Evolutionary conservation across 768 basidiomycete genomes (phyloP).

Genomic region (Naganishia kalamii): DNA sequence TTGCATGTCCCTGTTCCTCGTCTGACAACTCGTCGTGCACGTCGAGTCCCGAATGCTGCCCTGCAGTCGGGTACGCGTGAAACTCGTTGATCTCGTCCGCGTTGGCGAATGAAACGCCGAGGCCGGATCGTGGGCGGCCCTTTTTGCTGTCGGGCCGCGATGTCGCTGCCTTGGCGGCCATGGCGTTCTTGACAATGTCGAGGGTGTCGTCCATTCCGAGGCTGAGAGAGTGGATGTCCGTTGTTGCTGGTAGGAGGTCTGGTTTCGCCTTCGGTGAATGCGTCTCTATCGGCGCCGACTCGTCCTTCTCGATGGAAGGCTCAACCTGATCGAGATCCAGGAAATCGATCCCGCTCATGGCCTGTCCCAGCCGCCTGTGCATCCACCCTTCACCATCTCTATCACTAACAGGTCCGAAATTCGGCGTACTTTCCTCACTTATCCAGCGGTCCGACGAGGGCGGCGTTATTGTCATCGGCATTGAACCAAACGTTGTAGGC

Average conservation of each 20-base stretch:
- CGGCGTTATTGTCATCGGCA: conserved; percentile 18
- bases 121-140: conserved; percentile 1
- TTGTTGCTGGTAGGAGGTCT: not conserved
- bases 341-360: conserved; percentile 9
- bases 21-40: not conserved
- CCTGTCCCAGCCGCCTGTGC: not conserved
- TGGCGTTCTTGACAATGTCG: conserved; percentile 2
- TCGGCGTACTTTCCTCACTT: conserved; percentile 15
- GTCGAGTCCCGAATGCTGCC: not conserved
- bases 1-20: not conserved
- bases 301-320: not conserved
- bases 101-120: conserved; percentile 1
- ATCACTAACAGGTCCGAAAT: conserved; percentile 1
- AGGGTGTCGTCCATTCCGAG: conserved; percentile 6
- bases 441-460: conserved; percentile 20
- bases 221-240: not conserved
- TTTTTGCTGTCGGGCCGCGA: conserved; percentile 8
- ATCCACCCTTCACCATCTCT: not conserved
- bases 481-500: not conserved
- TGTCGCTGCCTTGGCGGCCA: not conserved
- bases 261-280: too few species aligned
- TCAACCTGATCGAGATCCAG: conserved; percentile 6
- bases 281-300: too few species aligned
- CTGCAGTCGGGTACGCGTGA: not conserved
- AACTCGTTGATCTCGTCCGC: conserved; percentile 16